Conservation (phyloP, 2,329 filamentous ascomycete species). For the Curvularia eragrostidis region DNA sequence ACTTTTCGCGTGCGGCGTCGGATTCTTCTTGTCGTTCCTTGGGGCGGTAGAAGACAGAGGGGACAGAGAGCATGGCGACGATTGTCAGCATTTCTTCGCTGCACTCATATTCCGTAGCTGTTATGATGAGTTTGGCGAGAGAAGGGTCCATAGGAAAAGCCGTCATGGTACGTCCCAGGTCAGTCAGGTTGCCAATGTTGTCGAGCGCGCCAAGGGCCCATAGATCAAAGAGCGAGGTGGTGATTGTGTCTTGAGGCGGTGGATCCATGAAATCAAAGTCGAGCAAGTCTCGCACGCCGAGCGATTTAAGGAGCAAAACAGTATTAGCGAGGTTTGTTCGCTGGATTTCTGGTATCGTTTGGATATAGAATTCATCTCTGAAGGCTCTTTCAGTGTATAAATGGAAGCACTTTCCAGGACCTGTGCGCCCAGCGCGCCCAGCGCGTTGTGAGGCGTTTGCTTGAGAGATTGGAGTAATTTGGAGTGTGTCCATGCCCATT, state of each 20-base stretch:
- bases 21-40: slow-evolving; percentile 97
- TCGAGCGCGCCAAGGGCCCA: slow-evolving; percentile 95
- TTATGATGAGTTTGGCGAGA: slow-evolving; percentile 92
- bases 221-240: slow-evolving; percentile 94
- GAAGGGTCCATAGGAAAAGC: slow-evolving; percentile 98
- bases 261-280: slow-evolving; percentile 99
- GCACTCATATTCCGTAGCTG: slow-evolving; percentile 85
- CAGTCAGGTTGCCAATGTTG: slow-evolving; percentile 90
- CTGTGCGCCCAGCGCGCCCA: slow-evolving; percentile 90
- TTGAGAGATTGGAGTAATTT: slow-evolving; percentile 97
- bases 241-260: slow-evolving; percentile 96
- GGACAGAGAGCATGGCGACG: slow-evolving; percentile 96
- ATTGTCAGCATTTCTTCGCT: slow-evolving; percentile 98
- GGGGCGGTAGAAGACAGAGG: slow-evolving; percentile 94
- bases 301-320: slow-evolving; percentile 88
- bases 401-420: slow-evolving; percentile 92
- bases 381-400: slow-evolving; percentile 94
- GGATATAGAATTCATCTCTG: slow-evolving; percentile 93
- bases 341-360: slow-evolving; percentile 97
- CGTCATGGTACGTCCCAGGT: slow-evolving; percentile 90
- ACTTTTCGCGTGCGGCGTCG: slow-evolving; percentile 93
- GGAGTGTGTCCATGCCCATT: slow-evolving; percentile 99
- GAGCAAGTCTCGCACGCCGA: slow-evolving; percentile 90
- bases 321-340: slow-evolving; percentile 95
- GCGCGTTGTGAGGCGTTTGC: slow-evolving; percentile 94